A percentile compares a stretch with the other conserved stretches of the same genome.
These are phyloP conservation scores for Penicillium glabrum DNA, from an alignment of 2,329 filamentous ascomycete genomes.

Conservation along the genomic window DNA sequence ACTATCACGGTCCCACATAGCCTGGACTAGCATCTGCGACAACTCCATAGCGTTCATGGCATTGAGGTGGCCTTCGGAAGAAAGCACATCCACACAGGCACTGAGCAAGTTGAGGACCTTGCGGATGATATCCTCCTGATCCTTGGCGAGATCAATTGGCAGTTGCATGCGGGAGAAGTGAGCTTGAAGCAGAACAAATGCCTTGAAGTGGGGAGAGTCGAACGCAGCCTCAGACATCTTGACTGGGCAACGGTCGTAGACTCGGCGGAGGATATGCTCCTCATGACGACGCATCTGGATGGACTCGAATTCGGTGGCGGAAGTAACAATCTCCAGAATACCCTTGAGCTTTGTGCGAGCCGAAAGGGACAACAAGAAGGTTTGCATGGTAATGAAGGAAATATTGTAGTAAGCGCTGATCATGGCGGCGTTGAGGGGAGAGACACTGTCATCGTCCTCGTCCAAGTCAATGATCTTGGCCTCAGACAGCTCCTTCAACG, in stretches of 20 bases:
- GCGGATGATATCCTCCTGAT: conserved; percentile 83
- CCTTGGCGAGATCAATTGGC: conserved; percentile 91
- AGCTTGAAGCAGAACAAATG: conserved; percentile 93
- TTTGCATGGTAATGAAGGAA: conserved; percentile 99
- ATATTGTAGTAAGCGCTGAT: conserved; percentile 99
- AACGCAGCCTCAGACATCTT: conserved; percentile 87
- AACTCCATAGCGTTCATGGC: conserved; percentile 99
- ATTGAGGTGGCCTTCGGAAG: conserved; percentile 92
- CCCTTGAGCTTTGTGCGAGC: conserved; percentile 92
- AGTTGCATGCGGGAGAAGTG: conserved; percentile 98
- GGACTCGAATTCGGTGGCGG: conserved; percentile 92
- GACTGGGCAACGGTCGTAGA: conserved; percentile 91
- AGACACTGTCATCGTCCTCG: conserved; percentile 85
- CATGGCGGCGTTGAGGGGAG: conserved; percentile 93
- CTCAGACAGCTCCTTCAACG: conserved; percentile 83
- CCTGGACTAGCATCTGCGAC: conserved; percentile 98
- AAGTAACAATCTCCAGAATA: conserved; percentile 94
- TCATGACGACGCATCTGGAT: conserved; percentile 95
- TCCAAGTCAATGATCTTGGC: conserved; percentile 96
- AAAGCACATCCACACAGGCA: conserved; percentile 91
- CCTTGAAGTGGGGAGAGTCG: conserved; percentile 97
- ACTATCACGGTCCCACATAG: conserved; percentile 98
- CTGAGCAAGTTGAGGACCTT: conserved; percentile 86
- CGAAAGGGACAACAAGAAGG: conserved; percentile 86
- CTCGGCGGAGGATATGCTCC: conserved; percentile 79